phyloP scores from a whole-genome alignment of 2,329 filamentous ascomycete genomes.

The Xylariaceae sp. region DNA sequence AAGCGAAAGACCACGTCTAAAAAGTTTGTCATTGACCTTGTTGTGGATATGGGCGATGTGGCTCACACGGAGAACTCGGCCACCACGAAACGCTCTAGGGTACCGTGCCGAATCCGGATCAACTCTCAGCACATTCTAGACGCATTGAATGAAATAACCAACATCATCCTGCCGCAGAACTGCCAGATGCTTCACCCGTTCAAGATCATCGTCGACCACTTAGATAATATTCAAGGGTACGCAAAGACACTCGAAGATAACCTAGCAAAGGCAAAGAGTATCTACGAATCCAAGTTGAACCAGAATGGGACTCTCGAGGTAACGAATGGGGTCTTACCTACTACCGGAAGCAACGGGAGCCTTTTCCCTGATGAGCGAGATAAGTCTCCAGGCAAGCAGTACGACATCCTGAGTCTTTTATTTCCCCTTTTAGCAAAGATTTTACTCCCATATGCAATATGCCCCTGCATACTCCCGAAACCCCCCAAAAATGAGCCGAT shows the following conservation, averaged over 20 bases:
- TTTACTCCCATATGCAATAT: too few species aligned
- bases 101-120: conserved; percentile 14
- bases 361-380: too few species aligned
- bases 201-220: conserved; percentile 19
- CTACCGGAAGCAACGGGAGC: too few species aligned
- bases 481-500: too few species aligned
- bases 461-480: too few species aligned
- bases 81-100: neutral
- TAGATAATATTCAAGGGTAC: conserved; percentile 1
- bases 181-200: conserved; percentile 19
- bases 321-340: too few species aligned
- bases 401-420: too few species aligned
- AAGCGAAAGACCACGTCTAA: neutral
- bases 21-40: neutral
- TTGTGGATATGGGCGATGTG: neutral
- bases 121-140: conserved; percentile 17
- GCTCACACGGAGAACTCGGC: neutral
- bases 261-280: neutral
- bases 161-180: conserved; percentile 3
- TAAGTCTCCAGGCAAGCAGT: too few species aligned
- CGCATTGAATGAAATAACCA: conserved; percentile 3
- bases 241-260: conserved; percentile 5
- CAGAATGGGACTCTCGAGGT: too few species aligned
- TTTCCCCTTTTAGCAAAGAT: too few species aligned
- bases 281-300: neutral